Percentiles rank a stretch among this genome's conserved stretches.
These are phyloP conservation scores for Phytophthora uliginosa DNA, from an alignment of 352 stramenopile genomes.

Conservation along the genomic window DNA sequence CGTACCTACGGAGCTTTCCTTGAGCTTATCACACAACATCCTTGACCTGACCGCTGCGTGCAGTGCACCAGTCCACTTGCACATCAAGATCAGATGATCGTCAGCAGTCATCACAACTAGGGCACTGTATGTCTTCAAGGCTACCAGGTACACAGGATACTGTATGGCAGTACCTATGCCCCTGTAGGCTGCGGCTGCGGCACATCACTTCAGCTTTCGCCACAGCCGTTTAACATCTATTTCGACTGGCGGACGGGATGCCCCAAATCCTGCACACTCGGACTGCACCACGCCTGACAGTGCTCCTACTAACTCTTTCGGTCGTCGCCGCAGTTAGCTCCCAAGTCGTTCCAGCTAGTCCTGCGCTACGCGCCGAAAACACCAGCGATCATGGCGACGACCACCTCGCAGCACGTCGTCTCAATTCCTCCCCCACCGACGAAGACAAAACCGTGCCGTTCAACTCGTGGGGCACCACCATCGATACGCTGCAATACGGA, in stretches of 20 bases:
- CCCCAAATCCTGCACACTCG: background rate
- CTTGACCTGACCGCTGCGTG: too few species aligned
- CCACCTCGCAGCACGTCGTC: background rate
- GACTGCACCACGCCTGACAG: background rate
- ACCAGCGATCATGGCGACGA: background rate
- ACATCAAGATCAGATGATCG: background rate
- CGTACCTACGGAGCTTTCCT: too few species aligned
- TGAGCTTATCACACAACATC: background rate
- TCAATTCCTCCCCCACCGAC: constrained; percentile 1
- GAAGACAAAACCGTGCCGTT: constrained; percentile 47
- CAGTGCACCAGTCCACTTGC: background rate
- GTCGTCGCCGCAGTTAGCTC: background rate
- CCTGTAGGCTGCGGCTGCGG: too few species aligned
- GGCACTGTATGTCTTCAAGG: constrained; percentile 1
- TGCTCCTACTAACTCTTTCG: background rate
- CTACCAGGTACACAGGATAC: too few species aligned
- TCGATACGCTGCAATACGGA: constrained; percentile 44
- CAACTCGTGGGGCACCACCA: constrained; percentile 38
- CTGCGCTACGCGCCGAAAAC: background rate
- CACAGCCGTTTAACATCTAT: background rate
- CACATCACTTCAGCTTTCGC: background rate
- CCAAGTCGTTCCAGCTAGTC: background rate
- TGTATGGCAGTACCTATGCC: too few species aligned
- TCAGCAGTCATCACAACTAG: background rate
- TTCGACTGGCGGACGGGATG: background rate